Base-by-base conservation (phyloP, 2,329 filamentous ascomycete genomes). In the Cytospora piceicola region DNA sequence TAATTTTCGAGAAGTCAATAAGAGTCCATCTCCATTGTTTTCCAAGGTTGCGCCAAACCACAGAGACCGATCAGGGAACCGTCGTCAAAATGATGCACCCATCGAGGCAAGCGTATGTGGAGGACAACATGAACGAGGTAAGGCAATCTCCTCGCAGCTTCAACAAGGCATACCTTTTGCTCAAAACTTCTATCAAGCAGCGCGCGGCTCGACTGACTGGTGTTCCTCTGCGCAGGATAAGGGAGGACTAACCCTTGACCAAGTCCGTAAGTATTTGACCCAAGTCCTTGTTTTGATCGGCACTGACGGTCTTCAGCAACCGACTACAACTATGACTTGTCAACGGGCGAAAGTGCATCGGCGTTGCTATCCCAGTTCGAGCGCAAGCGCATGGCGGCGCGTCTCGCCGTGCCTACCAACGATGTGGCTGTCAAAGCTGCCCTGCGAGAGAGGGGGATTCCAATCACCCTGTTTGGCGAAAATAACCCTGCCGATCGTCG, bases 401-500 rank as follows among this genome's bases (percentile, higher is more conserved):
- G 91, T 14, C 92, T 98, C 71, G 90, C 91, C 15, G 95, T 99
- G 4, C 95, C 94, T 0, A 99, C 96, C 63, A 94, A 97, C 76
- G 95, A 99, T 81, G 89, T 86, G 68, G 88, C 91, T 72, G 94
- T 99, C 57, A 91, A 93, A 67, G 83, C 88, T 46, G 88, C 87
- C 70, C 84, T 98, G 66, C 88, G 95, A 70, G 90, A 95, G 73
- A 84, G 97, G 69, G 93, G 92, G n/a, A 91, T 99, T 75, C 95
- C 95, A 14, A 88, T 98, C 63, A 99, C 94, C 0, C 83, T 98
- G 0, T 99, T 99, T 70, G 95, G 94, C 66, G 95, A 99, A 79
- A 92, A 92, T 0, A 89, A 90, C 1, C 66, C 66, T 7, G 89
- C 87, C 30, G 94, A 98, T 72, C 84, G 95, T 67, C 86, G 96